Conservation (phyloP, 164 flowering plant genomes). For the Protea cynaroides region DNA sequence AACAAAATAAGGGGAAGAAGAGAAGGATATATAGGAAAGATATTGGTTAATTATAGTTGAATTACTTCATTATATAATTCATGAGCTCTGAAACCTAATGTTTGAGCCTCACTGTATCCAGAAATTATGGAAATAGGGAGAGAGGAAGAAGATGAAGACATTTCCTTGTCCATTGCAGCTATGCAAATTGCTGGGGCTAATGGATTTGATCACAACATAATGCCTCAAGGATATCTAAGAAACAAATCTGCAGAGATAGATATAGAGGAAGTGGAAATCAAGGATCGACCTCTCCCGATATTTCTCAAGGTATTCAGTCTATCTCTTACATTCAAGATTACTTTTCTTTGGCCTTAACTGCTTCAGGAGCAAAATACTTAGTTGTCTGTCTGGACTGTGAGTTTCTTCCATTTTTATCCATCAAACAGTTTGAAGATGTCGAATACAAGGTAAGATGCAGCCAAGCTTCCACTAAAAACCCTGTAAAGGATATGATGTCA, state of each 20-base stretch:
- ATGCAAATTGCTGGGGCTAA: conserved; percentile 68
- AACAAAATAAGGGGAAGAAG: too few species aligned
- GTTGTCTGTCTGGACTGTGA: too few species aligned
- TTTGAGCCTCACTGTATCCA: neutral
- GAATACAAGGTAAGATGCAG: conserved; percentile 54
- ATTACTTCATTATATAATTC: too few species aligned
- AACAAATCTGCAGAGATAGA: conserved; percentile 55
- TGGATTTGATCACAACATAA: conserved; percentile 68
- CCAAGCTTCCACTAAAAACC: conserved; percentile 31
- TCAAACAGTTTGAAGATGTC: conserved; percentile 77
- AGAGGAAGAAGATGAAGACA: conserved; percentile 47
- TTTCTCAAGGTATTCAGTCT: conserved; percentile 54
- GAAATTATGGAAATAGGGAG: conserved; percentile 37
- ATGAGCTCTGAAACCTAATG: too few species aligned
- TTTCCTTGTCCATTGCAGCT: conserved; percentile 39
- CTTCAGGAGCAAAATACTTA: too few species aligned
- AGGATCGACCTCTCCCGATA: conserved; percentile 66
- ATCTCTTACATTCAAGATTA: neutral
- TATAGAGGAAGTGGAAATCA: conserved; percentile 32
- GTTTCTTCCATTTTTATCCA: too few species aligned
- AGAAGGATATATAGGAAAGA: too few species aligned
- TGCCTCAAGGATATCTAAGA: conserved; percentile 56
- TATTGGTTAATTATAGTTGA: too few species aligned
- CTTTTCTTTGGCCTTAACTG: neutral
- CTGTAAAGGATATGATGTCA: conserved; percentile 55